Evolutionary conservation across 306 rosid species (phyloP).

Genomic region (Ammopiptanthus mongolicus): DNA sequence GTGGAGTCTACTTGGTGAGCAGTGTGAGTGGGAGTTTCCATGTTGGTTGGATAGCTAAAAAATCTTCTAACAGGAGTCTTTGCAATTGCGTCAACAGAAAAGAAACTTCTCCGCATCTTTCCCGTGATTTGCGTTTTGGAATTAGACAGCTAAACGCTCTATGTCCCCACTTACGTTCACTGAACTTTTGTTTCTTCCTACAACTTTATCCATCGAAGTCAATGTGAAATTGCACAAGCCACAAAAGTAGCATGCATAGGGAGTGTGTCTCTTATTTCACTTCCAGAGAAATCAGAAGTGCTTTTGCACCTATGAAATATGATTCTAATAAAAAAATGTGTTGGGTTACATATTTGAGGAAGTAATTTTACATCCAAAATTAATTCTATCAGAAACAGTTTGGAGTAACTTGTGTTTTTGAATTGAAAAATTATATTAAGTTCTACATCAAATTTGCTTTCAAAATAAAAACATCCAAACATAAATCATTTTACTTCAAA

Average conservation of each 20-base stretch:
- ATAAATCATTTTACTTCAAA: no score
- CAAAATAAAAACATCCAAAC: no score
- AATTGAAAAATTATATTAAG: no score
- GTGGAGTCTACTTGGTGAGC: background rate
- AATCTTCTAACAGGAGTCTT: background rate
- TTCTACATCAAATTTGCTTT: no score
- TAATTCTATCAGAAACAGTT: no score
- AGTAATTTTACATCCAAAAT: no score
- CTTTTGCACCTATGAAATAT: no score
- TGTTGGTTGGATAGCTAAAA: background rate
- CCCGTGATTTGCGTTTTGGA: constrained; percentile 32
- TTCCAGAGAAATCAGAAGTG: no score
- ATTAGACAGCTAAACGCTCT: background rate
- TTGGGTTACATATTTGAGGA: no score
- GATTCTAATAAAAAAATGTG: no score
- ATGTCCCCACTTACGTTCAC: background rate
- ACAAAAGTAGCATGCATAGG: background rate
- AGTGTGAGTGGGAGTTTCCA: background rate
- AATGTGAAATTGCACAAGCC: background rate
- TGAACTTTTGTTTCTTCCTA: background rate
- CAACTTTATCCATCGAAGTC: background rate
- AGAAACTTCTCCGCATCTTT: background rate
- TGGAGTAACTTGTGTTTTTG: no score
- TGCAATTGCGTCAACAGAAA: background rate
- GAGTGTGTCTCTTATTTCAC: no score